These are phyloP conservation scores for Bacterosira constricta DNA, from an alignment of 108 stramenopile genomes.

Conservation along the genomic window DNA sequence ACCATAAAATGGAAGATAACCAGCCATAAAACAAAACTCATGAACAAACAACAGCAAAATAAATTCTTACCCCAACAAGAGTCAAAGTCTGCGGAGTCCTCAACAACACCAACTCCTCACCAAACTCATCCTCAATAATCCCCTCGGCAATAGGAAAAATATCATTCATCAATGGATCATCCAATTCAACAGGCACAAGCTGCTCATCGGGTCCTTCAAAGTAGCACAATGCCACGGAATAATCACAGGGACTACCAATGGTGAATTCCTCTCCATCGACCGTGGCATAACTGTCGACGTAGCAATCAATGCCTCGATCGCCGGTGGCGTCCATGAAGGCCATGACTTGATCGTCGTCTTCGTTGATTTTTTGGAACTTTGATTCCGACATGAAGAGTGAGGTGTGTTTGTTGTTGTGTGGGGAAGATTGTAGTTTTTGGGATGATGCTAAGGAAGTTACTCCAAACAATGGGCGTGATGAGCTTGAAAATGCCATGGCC, in stretches of 20 bases:
- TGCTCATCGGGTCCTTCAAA: slow-evolving; percentile 65
- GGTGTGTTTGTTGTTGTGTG: neutral
- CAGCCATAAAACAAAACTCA: neutral
- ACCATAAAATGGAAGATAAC: neutral
- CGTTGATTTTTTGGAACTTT: slow-evolving; percentile 41
- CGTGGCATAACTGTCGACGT: slow-evolving; percentile 72
- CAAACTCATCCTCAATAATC: slow-evolving; percentile 87
- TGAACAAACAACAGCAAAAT: neutral
- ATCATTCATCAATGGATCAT: slow-evolving; percentile 82
- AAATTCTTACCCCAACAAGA: slow-evolving; percentile 66
- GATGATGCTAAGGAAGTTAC: neutral
- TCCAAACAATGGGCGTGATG: neutral
- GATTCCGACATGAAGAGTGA: slow-evolving; percentile 10
- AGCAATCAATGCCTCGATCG: slow-evolving; percentile 85
- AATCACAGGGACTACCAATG: slow-evolving; percentile 86
- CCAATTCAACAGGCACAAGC: slow-evolving; percentile 76
- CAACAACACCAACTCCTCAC: slow-evolving; percentile 81
- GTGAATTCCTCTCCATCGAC: slow-evolving; percentile 73
- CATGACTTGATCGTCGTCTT: slow-evolving; percentile 75
- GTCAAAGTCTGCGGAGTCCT: slow-evolving; percentile 88
- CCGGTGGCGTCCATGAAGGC: slow-evolving; percentile 71
- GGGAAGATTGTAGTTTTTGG: neutral
- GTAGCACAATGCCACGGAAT: slow-evolving; percentile 84
- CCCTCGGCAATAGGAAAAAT: slow-evolving; percentile 82
- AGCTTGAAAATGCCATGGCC: neutral